Evolutionary conservation across 129 eudicot genomes (phyloP), one percentile per base, ranked within the genome.

Genomic region (Flaveria trinervia): DNA sequence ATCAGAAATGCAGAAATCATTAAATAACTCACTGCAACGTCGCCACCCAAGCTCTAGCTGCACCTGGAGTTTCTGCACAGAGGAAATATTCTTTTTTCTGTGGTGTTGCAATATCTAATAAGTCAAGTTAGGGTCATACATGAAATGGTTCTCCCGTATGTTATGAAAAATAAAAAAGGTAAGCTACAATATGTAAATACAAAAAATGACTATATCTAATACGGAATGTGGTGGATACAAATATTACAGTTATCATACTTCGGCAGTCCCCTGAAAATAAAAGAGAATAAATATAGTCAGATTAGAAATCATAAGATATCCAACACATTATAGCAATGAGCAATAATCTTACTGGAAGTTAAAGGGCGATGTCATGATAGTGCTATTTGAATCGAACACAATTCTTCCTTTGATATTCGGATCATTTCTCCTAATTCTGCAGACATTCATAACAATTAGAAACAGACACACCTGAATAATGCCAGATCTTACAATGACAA

Each of bases 11-110:
- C 10, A 60, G 55, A 74, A 72, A 62, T 33, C 30, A 68, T 50
- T 25, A 71, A 28, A 81, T 51, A 78, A 91, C 98, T 94, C 77
- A 94, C 98, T 91, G 90, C 57, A 94, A 77, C 62, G 98, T 94
- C 5, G 92, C 82, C 62, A 91, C 96, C 98, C 98, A 94, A 70
- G 98, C 97, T 86, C 82, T 91, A 69, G 98, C 89, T 23, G 98
- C 97, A 43, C 90, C 98, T 76, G 98, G 98, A 84, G 98, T 94
- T 84, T 93, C 98, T 80, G 98, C 98, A 83, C 97, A 90, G 28
- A 93, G 93, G 71, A 93, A 93, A 87, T 87, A 89, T 76, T 93
- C 98, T 77, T 91, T 93, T 75, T 80, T 93, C 79, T 89, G 97
- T 69, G 98, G 97, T 65, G 97, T 93, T 64, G 96, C 96, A 82